phyloP scores from a whole-genome alignment of 805 yeast genomes.

The Candida dajiaensis region DNA sequence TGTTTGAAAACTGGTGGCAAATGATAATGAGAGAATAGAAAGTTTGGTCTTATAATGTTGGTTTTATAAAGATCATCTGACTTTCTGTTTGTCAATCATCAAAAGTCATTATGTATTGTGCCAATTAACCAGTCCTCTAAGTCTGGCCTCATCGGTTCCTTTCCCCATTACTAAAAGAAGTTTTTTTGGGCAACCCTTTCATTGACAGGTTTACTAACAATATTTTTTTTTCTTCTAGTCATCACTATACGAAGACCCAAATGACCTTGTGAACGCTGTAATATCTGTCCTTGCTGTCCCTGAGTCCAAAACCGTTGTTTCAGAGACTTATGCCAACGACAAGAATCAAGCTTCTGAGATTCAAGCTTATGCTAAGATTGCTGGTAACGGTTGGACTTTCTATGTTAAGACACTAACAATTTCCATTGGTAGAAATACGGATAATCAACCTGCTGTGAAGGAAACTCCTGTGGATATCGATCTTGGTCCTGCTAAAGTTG shows the following conservation, averaged over 20 bases:
- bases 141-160: background rate
- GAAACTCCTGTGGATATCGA: constrained; percentile 62
- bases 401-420: constrained; percentile 77
- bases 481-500: constrained; percentile 96
- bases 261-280: constrained; percentile 66
- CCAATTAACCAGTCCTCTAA: no score
- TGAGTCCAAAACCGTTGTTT: constrained; percentile 69
- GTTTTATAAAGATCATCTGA: no score
- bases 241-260: constrained; percentile 45
- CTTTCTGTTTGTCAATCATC: no score
- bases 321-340: constrained; percentile 67
- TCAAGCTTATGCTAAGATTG: constrained; percentile 96
- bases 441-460: constrained; percentile 14
- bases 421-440: constrained; percentile 82
- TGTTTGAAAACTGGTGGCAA: background rate
- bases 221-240: constrained; percentile 1
- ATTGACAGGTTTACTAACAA: background rate
- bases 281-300: constrained; percentile 68
- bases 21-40: no score
- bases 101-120: no score
- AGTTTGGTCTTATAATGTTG: no score
- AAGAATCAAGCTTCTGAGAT: constrained; percentile 62
- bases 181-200: no score
- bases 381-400: constrained; percentile 91
- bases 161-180: background rate